These are phyloP conservation scores for Linnemannia schmuckeri DNA, from an alignment of 192 early-diverging fungal species.

Conservation along the genomic window DNA sequence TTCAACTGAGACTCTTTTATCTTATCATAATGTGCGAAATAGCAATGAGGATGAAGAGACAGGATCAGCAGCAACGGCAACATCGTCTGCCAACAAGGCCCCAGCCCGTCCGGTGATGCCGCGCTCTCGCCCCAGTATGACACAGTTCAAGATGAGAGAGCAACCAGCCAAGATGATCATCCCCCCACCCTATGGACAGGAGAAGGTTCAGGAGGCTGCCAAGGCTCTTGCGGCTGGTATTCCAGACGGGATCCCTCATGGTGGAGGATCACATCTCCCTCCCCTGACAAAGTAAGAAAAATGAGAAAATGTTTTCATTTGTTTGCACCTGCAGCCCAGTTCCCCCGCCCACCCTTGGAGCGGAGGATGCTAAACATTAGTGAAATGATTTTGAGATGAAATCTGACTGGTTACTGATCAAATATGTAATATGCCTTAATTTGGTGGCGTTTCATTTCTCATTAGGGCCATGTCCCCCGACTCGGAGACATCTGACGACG, in stretches of 20 bases:
- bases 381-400: background rate
- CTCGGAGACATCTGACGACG: conserved; percentile 44
- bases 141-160: conserved; percentile 29
- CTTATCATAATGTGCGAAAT: background rate
- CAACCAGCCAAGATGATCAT: conserved; percentile 47
- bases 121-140: conserved; percentile 32
- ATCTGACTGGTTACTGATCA: background rate
- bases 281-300: background rate
- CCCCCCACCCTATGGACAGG: conserved; percentile 42
- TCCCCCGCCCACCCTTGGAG: background rate
- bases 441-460: conserved; percentile 12
- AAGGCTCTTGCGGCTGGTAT: conserved; percentile 43
- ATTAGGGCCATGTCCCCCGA: conserved; percentile 25
- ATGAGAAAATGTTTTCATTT: background rate
- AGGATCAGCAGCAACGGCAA: conserved; percentile 1
- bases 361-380: no score
- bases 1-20: background rate
- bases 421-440: background rate
- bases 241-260: conserved; percentile 39
- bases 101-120: conserved; percentile 24
- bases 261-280: background rate
- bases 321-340: background rate
- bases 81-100: background rate
- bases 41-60: background rate
- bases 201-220: conserved; percentile 35